These are phyloP conservation scores for Fagopyrum esculentum DNA, from an alignment of 148 eudicot genomes.

Conservation along the genomic window DNA sequence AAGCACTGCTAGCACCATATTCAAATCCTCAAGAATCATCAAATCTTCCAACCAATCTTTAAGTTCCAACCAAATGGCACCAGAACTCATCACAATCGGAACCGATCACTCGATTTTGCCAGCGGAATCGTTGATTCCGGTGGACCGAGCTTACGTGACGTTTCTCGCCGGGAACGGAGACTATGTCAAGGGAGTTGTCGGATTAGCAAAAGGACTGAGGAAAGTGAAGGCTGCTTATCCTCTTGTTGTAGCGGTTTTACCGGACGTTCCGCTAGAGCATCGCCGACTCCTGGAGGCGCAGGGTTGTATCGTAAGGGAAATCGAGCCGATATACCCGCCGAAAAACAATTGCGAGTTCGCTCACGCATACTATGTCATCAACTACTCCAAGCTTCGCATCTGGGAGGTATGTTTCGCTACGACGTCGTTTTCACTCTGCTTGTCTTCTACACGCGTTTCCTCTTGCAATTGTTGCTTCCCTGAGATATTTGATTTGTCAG, in stretches of 20 bases:
- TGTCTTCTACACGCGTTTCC: background rate
- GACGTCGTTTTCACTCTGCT: background rate
- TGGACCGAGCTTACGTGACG: constrained; percentile 47
- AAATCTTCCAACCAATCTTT: background rate
- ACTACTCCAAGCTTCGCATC: constrained; percentile 47
- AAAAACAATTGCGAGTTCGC: constrained; percentile 31
- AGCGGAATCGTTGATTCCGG: background rate
- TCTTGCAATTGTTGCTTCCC: background rate
- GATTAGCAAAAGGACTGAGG: constrained; percentile 45
- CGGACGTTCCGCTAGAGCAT: constrained; percentile 59
- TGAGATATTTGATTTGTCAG: background rate
- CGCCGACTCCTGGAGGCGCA: constrained; percentile 29
- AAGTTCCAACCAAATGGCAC: constrained; percentile 16
- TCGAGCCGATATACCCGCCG: constrained; percentile 48
- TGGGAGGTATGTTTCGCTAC: constrained; percentile 38
- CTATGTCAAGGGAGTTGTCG: constrained; percentile 53
- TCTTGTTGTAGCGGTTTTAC: constrained; percentile 43
- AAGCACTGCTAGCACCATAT: background rate
- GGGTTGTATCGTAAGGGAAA: constrained; percentile 45
- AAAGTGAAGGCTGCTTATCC: constrained; percentile 41
- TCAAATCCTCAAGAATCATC: background rate
- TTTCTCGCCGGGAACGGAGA: constrained; percentile 56
- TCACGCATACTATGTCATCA: constrained; percentile 36
- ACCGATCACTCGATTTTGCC: constrained; percentile 5
- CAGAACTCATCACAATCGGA: constrained; percentile 18